A percentile compares a stretch with the other conserved stretches of the same genome.
These are phyloP conservation scores for Gnomoniopsis sp. DNA, from an alignment of 2,329 filamentous ascomycete species.

Conservation along the genomic window DNA sequence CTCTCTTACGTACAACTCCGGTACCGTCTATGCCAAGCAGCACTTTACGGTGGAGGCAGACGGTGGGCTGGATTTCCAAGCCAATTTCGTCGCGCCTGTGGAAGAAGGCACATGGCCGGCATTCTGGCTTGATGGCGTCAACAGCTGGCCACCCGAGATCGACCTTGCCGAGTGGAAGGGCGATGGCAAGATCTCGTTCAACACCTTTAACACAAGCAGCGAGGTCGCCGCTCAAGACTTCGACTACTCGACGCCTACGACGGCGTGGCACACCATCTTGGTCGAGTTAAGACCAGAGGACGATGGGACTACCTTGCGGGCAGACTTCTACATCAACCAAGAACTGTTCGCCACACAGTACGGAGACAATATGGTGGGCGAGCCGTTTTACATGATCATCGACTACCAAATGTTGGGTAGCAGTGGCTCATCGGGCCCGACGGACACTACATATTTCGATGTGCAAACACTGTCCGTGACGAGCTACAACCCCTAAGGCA, in stretches of 20 bases:
- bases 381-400: constrained; percentile 34
- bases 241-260: constrained; percentile 38
- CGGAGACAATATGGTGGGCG: constrained; percentile 42
- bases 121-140: constrained; percentile 51
- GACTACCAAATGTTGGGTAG: constrained; percentile 22
- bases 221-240: constrained; percentile 42
- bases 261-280: constrained; percentile 44
- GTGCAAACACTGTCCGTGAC: constrained; percentile 20
- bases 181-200: constrained; percentile 48
- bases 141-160: constrained; percentile 54
- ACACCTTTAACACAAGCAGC: constrained; percentile 45
- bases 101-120: constrained; percentile 49
- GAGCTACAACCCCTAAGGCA: constrained; percentile 19
- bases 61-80: constrained; percentile 36
- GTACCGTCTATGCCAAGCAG: constrained; percentile 35
- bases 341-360: constrained; percentile 43
- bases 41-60: constrained; percentile 32
- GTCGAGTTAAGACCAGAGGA: constrained; percentile 44
- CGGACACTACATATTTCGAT: constrained; percentile 19
- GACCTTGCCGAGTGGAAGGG: constrained; percentile 58
- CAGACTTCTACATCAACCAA: constrained; percentile 51
- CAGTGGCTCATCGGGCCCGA: constrained; percentile 18
- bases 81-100: constrained; percentile 35
- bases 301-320: constrained; percentile 43
- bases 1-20: constrained; percentile 47